phyloP scores from a whole-genome alignment of 225 moss, liverwort and hornwort genomes.

The Ulota crispa region DNA sequence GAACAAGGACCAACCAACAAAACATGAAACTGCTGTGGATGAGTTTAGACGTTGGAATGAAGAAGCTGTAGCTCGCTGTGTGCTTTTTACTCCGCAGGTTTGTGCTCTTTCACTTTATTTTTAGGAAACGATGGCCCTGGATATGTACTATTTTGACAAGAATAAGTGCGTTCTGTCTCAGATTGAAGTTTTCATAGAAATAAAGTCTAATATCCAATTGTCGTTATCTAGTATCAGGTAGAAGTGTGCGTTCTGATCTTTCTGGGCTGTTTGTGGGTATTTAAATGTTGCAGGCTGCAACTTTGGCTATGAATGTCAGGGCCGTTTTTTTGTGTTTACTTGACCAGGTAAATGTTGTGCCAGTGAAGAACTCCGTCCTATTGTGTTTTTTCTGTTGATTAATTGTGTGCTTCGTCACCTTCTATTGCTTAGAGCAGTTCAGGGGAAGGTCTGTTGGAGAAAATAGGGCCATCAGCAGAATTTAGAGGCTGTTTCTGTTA shows the following conservation, averaged over 20 bases:
- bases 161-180: neutral
- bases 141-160: neutral
- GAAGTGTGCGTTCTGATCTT: slow-evolving; percentile 20
- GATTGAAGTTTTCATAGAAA: neutral
- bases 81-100: slow-evolving; percentile 85
- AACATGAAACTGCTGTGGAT: slow-evolving; percentile 69
- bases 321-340: slow-evolving; percentile 85
- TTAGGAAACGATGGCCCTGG: neutral
- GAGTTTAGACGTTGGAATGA: slow-evolving; percentile 94
- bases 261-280: slow-evolving; percentile 14
- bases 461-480: neutral
- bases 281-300: slow-evolving; percentile 64
- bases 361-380: neutral
- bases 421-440: slow-evolving; percentile 1
- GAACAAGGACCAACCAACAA: slow-evolving; percentile 36
- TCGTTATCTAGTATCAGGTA: neutral
- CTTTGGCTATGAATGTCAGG: slow-evolving; percentile 88
- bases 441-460: neutral
- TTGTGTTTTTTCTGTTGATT: neutral
- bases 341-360: slow-evolving; percentile 65
- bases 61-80: slow-evolving; percentile 89
- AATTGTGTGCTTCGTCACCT: neutral
- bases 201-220: neutral
- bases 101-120: slow-evolving; percentile 8
- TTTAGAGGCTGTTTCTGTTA: slow-evolving; percentile 10